Base-by-base conservation (phyloP, 2,329 filamentous ascomycete species). In the Alternaria brassicicola region DNA sequence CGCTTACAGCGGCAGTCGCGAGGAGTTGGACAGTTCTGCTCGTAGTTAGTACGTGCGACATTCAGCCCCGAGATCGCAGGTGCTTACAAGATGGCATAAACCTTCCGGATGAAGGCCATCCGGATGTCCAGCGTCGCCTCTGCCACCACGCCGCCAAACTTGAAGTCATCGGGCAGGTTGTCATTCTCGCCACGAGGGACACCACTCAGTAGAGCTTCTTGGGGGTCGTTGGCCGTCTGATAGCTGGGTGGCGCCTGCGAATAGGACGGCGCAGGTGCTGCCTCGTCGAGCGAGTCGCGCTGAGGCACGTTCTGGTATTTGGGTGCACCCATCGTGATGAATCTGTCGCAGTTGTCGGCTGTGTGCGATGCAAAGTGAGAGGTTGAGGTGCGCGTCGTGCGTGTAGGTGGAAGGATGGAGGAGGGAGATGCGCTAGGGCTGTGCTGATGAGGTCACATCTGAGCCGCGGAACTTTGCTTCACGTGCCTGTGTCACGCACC, bases 81-180 rank as follows among this genome's bases (percentile, higher is more conserved):
- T 52, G 77, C 84, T 81, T 78, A 87, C 81, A 99, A 85, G 79
- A 99, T 99, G 58, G 93, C 90, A 81, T 99, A 99, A 75, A 99
- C 95, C 84, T 98, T 98, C 79, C 93, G 89, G 70, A 97, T 85
- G 79, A 97, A 99, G 79, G 95, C 91, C 88, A 97, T 96, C 69
- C 94, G 91, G 76, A 99, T 97, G 73, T 96, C 93, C 74, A 98
- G 84, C 19, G 93, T 96, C 45, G 92, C 94, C 82, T 98, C 95
- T 66, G 93, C 89, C 59, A 98, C 93, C 17, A 89, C 92, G 62
- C 93, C 93, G 69, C 94, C 95, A 75, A 96, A 98, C 85, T 97
- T 98, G 87, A 98, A 98, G 79, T 98, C 94, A 81, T 98, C 94
- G 1, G 94, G 94, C 42, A 98, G 77, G 73, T 97, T 96, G 80